Percentiles rank a stretch among this genome's conserved stretches.
These are phyloP conservation scores for Metschnikowia kofuensis DNA, from an alignment of 805 yeast genomes.

Conservation along the genomic window DNA sequence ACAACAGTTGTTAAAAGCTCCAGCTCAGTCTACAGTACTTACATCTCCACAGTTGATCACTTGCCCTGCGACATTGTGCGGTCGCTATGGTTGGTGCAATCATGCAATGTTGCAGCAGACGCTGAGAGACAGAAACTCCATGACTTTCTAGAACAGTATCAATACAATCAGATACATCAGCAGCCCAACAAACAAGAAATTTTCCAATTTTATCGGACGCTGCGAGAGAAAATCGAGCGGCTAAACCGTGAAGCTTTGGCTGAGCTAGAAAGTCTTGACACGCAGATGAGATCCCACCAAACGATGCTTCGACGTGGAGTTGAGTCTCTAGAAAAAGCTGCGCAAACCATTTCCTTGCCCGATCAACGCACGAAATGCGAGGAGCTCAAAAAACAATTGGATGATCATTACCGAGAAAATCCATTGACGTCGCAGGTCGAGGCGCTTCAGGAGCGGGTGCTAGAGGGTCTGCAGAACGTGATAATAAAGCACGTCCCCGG, in stretches of 20 bases:
- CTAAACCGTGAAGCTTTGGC: constrained; percentile 15
- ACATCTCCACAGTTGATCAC: constrained; percentile 42
- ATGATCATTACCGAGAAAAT: constrained; percentile 30
- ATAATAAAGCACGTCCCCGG: constrained; percentile 13
- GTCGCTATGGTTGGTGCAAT: constrained; percentile 41
- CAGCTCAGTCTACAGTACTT: constrained; percentile 33
- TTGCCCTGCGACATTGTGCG: constrained; percentile 43
- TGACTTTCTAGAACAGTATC: constrained; percentile 13
- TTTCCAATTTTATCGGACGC: constrained; percentile 1
- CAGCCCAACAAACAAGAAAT: constrained; percentile 1
- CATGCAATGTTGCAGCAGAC: constrained; percentile 30
- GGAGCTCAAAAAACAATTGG: constrained; percentile 28
- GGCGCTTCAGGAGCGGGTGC: constrained; percentile 28
- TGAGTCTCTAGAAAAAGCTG: constrained; percentile 21
- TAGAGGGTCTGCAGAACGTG: constrained; percentile 14
- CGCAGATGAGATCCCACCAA: constrained; percentile 32
- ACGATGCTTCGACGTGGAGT: constrained; percentile 24
- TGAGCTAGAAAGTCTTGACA: constrained; percentile 21
- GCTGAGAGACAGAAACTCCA: constrained; percentile 22
- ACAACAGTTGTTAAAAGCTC: constrained; percentile 22
- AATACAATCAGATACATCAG: neutral
- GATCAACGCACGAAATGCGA: constrained; percentile 4
- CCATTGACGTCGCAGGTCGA: constrained; percentile 39
- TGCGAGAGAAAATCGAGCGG: constrained; percentile 2
- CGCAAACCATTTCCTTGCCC: constrained; percentile 6